Percentiles rank a stretch among this genome's conserved stretches.
Conservation (phyloP, 192 early-diverging fungal species). For the Globomyces pollinis-pini region DNA sequence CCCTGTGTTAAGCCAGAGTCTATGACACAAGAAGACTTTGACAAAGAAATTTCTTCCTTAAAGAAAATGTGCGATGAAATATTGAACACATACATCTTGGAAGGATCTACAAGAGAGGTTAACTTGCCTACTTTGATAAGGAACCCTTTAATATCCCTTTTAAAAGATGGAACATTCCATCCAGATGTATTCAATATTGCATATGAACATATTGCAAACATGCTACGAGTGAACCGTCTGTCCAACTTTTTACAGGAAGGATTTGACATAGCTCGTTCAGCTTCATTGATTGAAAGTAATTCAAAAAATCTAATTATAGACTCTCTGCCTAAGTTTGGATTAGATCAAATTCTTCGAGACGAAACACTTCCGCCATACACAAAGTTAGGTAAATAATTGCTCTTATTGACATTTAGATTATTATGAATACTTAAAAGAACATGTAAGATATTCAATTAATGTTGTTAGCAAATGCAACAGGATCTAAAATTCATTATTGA, state of each 20-base stretch:
- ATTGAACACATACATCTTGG: background rate
- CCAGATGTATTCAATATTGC: background rate
- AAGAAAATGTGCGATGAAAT: background rate
- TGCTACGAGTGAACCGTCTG: background rate
- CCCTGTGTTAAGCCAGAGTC: background rate
- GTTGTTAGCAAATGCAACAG: background rate
- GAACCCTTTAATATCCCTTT: background rate
- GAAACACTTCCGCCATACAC: background rate
- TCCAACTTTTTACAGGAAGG: background rate
- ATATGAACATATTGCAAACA: slow-evolving; percentile 7
- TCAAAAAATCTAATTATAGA: background rate
- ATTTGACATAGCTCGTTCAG: background rate
- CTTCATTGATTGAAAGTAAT: background rate
- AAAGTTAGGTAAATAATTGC: background rate
- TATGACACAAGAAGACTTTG: background rate
- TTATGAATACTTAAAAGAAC: background rate
- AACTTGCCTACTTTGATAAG: background rate
- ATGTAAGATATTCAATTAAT: background rate
- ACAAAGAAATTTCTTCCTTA: background rate
- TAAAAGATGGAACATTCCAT: background rate
- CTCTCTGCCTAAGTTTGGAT: background rate
- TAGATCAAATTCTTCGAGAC: background rate
- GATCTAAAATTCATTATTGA: background rate
- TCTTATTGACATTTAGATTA: background rate
- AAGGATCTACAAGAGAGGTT: background rate